phyloP scores from a whole-genome alignment of 768 basidiomycete genomes.

The Mycena vulgaris region DNA sequence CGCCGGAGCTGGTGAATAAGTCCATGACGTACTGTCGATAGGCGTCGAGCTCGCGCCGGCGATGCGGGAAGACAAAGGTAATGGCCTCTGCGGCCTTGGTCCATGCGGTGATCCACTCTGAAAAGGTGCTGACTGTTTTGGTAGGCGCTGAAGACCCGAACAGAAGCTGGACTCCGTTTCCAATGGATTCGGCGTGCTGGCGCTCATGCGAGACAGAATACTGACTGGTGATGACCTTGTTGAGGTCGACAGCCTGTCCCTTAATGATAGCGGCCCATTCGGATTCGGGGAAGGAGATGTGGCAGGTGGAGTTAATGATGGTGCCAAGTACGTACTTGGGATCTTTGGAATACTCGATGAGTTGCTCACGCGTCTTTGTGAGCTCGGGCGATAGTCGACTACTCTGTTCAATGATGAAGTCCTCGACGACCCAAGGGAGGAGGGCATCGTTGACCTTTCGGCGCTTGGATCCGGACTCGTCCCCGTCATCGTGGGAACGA shows the following conservation, averaged over 20 bases:
- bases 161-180: conserved; percentile 31
- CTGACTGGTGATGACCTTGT: conserved; percentile 37
- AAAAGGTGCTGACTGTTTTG: conserved; percentile 30
- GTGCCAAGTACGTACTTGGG: conserved; percentile 3
- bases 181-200: conserved; percentile 27
- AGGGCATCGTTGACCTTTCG: not conserved
- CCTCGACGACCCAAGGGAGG: conserved; percentile 12
- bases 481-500: conserved; percentile 2
- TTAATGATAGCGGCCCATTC: conserved; percentile 44
- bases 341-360: not conserved
- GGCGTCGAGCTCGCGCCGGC: conserved; percentile 39
- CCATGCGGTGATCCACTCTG: conserved; percentile 47
- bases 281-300: conserved; percentile 42
- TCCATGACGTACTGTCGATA: conserved; percentile 44
- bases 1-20: conserved; percentile 37
- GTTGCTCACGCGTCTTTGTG: not conserved
- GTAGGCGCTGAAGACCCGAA: not conserved
- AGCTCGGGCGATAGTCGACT: conserved; percentile 4
- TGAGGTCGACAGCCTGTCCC: conserved; percentile 44
- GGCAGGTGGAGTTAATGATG: conserved; percentile 1
- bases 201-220: conserved; percentile 7
- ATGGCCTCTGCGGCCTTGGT: conserved; percentile 33
- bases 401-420: not conserved
- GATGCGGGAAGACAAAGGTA: conserved; percentile 44
- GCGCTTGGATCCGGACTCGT: not conserved